Percentiles rank a stretch among this genome's conserved stretches.
phyloP scores from a whole-genome alignment of 225 moss, liverwort and hornwort genomes.

The Pseudisothecium myosuroides region DNA sequence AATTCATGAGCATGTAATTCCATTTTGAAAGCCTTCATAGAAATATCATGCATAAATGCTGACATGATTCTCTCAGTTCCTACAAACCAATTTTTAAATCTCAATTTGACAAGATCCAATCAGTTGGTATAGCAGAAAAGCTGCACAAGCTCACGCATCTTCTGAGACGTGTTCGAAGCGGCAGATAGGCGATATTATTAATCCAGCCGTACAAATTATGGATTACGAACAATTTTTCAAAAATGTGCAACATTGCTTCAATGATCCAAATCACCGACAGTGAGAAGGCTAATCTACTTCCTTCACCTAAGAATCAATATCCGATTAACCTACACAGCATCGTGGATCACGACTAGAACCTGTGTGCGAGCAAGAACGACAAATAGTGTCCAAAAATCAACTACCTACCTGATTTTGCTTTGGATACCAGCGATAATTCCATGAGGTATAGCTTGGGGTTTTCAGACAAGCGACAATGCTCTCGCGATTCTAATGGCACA shows the following conservation, averaged over 20 bases:
- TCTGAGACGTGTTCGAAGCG: neutral
- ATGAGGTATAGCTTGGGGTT: slow-evolving; percentile 11
- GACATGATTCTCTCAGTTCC: neutral
- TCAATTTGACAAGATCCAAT: slow-evolving; percentile 2
- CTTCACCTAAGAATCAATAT: neutral
- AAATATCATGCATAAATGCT: neutral
- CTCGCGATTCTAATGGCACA: neutral
- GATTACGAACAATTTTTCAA: neutral
- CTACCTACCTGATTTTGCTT: slow-evolving; percentile 45
- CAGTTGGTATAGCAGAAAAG: neutral
- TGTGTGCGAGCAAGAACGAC: neutral
- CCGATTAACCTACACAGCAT: neutral
- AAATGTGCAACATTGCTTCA: neutral
- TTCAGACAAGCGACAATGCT: neutral
- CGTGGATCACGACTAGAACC: neutral
- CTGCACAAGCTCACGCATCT: neutral
- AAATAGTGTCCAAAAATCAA: neutral
- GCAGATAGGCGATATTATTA: neutral
- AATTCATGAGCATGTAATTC: neutral
- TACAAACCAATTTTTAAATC: neutral
- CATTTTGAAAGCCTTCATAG: neutral
- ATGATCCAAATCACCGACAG: neutral
- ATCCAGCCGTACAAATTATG: neutral
- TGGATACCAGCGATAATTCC: slow-evolving; percentile 49
- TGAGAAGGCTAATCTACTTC: neutral